These are phyloP conservation scores for Saccharomycopsis crataegensis DNA, from an alignment of 1,139 yeast genomes.

Conservation along the genomic window DNA sequence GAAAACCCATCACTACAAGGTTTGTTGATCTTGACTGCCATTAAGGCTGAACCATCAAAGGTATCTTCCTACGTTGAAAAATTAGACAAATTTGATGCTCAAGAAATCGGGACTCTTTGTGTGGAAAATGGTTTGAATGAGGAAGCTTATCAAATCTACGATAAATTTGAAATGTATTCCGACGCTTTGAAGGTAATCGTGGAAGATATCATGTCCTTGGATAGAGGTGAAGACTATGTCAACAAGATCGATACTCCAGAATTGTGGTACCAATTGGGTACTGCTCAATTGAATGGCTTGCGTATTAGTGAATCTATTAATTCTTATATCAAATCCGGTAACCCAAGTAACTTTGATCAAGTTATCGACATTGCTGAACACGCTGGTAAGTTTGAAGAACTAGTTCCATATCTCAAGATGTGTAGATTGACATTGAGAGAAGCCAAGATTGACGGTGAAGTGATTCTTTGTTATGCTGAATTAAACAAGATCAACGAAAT, in stretches of 20 bases:
- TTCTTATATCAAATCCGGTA: conserved; percentile 83
- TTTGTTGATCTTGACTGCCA: conserved; percentile 83
- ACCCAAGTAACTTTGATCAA: conserved; percentile 83
- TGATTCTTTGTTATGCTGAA: conserved; percentile 80
- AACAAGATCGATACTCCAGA: conserved; percentile 82
- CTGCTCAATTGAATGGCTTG: conserved; percentile 91
- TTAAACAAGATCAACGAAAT: conserved; percentile 71
- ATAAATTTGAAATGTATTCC: conserved; percentile 68
- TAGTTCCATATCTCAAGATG: conserved; percentile 80
- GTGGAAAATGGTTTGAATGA: conserved; percentile 82
- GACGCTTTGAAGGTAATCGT: conserved; percentile 88
- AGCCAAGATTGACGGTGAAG: conserved; percentile 86
- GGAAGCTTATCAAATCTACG: conserved; percentile 92
- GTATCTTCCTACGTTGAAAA: conserved; percentile 81
- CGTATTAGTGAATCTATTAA: conserved; percentile 88
- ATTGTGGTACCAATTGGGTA: conserved; percentile 92
- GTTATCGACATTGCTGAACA: conserved; percentile 94
- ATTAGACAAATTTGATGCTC: conserved; percentile 84
- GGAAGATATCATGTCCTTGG: conserved; percentile 88
- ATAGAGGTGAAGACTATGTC: conserved; percentile 90
- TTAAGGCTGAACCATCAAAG: conserved; percentile 86
- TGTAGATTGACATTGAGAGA: conserved; percentile 93
- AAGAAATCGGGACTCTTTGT: conserved; percentile 90
- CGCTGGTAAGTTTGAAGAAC: conserved; percentile 94
- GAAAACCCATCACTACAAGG: conserved; percentile 96